Evolutionary conservation across 2,329 filamentous ascomycete genomes (phyloP), one percentile per base, ranked within the genome.

Genomic region (Aspergillus hortae): DNA sequence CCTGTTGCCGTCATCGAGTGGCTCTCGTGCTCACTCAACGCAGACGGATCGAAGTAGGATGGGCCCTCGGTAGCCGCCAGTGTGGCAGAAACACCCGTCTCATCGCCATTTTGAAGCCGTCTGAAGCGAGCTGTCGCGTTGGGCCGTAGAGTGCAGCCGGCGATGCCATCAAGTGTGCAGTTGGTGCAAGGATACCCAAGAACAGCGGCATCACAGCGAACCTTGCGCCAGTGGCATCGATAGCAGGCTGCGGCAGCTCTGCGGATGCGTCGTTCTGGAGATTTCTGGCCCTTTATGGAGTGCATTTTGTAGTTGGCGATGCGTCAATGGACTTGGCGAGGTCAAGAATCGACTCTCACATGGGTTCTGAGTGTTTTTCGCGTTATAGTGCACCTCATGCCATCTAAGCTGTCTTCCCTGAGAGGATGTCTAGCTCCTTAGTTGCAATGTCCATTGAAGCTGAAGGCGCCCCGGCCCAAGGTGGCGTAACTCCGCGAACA

Each of bases 161-260:
- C 69, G 56, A 79, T 76, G 52, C 74, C 76, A 56, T 80, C 77
- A 49, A 78, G 74, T 43, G 76, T 76, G 60, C 77, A 80, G 51
- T 79, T 79, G 67, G 79, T 80, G 64, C 75, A 81, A 9, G 77
- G 78, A 43, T 56, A 60, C 12, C 64, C 66, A 5, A 59, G 49
- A 21, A 66, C 63, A 1, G 65, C 63, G n/a, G 63, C 61, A 54
- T 67, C 64, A 43, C 66, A 66, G 42, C 65, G 59, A 17, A 71
- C 63, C 43, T 67, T 67, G 36, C 66, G 61, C 44, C 65, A 58
- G 49, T 67, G 68, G 33, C 68, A 71, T 56, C 61, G 63, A 11
- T 58, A 61, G 40, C 69, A 71, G 2, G 67, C 68, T 15, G 58
- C 62, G 7, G 64, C 59, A 1, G 68, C 64, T 49, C 68, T 59